phyloP scores from a whole-genome alignment of 2,329 filamentous ascomycete genomes.

The Metarhizium robertsii region DNA sequence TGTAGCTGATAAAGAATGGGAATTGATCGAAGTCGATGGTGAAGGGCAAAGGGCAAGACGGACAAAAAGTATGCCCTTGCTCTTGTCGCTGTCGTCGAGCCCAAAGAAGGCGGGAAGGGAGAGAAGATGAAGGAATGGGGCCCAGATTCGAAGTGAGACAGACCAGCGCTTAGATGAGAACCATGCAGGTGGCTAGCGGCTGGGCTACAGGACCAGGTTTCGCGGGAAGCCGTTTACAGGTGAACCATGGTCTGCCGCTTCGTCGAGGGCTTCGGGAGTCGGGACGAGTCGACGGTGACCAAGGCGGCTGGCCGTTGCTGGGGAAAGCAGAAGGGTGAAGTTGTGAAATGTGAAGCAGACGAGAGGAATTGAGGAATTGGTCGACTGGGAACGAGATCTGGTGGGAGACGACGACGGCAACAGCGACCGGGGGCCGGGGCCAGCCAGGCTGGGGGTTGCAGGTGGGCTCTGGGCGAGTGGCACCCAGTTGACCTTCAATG shows the following conservation, averaged over 20 bases:
- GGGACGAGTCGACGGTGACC: background rate
- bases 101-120: slow-evolving; percentile 10
- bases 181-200: slow-evolving; percentile 10
- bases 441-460: background rate
- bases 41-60: slow-evolving; percentile 8
- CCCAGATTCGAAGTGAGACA: slow-evolving; percentile 13
- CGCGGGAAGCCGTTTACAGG: slow-evolving; percentile 4
- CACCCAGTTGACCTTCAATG: no score
- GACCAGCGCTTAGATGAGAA: slow-evolving; percentile 10
- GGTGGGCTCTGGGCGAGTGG: background rate
- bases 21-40: slow-evolving; percentile 5
- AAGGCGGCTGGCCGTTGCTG: background rate
- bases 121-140: slow-evolving; percentile 15
- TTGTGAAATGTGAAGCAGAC: background rate
- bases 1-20: background rate
- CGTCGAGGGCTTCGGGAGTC: background rate
- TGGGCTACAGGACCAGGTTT: slow-evolving; percentile 1
- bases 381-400: slow-evolving; percentile 4
- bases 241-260: slow-evolving; percentile 1
- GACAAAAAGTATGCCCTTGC: slow-evolving; percentile 7
- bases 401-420: background rate
- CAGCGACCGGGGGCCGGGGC: background rate
- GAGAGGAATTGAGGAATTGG: background rate
- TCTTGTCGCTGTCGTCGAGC: slow-evolving; percentile 8
- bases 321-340: background rate